Evolutionary conservation across 805 yeast species (phyloP).

Genomic region (Ogataea populi-albae): DNA sequence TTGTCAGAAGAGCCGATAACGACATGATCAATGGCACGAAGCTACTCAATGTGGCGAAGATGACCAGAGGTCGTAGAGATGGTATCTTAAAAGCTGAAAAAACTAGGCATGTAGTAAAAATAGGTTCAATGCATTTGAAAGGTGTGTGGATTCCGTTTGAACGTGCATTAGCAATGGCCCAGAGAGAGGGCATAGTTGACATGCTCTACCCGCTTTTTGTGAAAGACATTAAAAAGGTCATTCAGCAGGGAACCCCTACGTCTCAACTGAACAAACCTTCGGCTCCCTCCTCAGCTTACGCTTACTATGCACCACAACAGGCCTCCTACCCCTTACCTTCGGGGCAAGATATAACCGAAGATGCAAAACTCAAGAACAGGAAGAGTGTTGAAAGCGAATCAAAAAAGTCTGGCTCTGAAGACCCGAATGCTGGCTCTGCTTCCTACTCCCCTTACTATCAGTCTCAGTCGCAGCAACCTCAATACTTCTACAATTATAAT

Average conservation of each 20-base stretch:
- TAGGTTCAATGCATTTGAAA: constrained; percentile 72
- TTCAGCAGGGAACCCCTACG: constrained; percentile 38
- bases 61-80: constrained; percentile 72
- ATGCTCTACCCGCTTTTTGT: constrained; percentile 57
- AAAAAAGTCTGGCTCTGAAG: not conserved
- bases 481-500: constrained; percentile 5
- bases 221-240: constrained; percentile 55
- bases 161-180: constrained; percentile 66
- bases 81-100: constrained; percentile 67
- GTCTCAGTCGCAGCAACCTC: constrained; percentile 5
- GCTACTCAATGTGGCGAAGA: constrained; percentile 63
- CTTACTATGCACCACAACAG: constrained; percentile 15
- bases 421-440: not conserved
- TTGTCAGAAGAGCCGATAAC: constrained; percentile 67
- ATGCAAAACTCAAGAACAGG: constrained; percentile 5
- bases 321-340: constrained; percentile 4
- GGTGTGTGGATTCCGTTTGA: constrained; percentile 80
- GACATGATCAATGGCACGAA: constrained; percentile 74
- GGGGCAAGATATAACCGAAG: constrained; percentile 3
- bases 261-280: constrained; percentile 21
- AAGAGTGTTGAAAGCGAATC: constrained; percentile 1
- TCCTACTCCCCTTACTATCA: not conserved
- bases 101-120: constrained; percentile 65
- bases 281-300: constrained; percentile 8
- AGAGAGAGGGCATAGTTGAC: constrained; percentile 62